Evolutionary conservation across 176 grass and related monocot genomes (phyloP).

Genomic region (Oryza glumipatula): DNA sequence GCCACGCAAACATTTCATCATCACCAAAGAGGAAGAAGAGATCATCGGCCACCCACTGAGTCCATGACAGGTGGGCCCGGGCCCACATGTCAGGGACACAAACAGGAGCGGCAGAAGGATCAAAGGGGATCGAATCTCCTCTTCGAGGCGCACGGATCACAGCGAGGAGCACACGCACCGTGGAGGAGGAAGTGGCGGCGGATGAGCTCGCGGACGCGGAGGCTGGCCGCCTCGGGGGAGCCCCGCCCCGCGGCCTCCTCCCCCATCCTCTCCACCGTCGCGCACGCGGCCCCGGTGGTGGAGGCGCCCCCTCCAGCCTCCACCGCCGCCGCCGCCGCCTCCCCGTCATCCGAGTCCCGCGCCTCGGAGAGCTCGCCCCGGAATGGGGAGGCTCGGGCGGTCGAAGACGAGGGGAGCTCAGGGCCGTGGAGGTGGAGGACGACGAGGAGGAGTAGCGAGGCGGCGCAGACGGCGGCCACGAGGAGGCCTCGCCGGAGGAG

Average conservation of each 20-base stretch:
- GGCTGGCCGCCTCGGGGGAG: constrained; percentile 58
- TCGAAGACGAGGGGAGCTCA: background rate
- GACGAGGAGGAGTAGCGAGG: background rate
- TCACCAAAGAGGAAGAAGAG: background rate
- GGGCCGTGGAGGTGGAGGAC: background rate
- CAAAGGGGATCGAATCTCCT: background rate
- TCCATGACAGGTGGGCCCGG: background rate
- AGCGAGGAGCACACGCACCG: constrained; percentile 38
- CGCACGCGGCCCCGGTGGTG: constrained; percentile 39
- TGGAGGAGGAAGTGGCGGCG: constrained; percentile 75
- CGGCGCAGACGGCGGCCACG: constrained; percentile 28
- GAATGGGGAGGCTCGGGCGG: background rate
- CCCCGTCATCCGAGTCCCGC: background rate
- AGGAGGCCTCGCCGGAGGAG: constrained; percentile 40
- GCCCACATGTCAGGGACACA: background rate
- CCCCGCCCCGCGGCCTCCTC: constrained; percentile 46
- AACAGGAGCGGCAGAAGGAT: background rate
- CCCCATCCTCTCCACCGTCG: constrained; percentile 90
- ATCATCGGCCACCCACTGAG: background rate
- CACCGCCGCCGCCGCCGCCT: background rate
- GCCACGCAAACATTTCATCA: background rate
- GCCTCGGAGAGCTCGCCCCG: constrained; percentile 8
- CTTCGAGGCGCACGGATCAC: background rate
- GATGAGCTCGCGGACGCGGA: constrained; percentile 71
- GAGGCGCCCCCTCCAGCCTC: background rate